Conservation (phyloP, 352 stramenopile species). For the Phytophthora cactorum region DNA sequence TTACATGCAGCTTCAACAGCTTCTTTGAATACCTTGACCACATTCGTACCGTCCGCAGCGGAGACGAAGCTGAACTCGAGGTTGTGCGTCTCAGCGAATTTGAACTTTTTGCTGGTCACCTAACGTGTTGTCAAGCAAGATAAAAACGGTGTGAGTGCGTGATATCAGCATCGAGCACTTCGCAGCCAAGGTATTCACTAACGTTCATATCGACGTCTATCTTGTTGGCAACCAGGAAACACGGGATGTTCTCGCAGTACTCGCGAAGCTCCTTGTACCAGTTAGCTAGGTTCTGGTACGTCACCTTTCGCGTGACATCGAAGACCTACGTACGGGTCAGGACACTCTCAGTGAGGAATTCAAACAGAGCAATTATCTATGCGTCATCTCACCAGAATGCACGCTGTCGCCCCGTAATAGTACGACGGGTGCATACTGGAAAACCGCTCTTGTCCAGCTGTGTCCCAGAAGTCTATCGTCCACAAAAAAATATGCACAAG, state of each 20-base stretch:
- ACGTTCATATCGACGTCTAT: conserved; percentile 96
- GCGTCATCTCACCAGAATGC: conserved; percentile 76
- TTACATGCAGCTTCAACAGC: conserved; percentile 85
- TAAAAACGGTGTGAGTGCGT: neutral
- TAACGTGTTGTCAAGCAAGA: conserved; percentile 25
- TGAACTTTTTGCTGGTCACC: conserved; percentile 97
- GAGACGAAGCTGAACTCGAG: conserved; percentile 96
- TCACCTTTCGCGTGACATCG: conserved; percentile 95
- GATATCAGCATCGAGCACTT: neutral
- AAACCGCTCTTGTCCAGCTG: conserved; percentile 95
- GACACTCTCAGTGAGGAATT: neutral
- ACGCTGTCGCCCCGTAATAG: conserved; percentile 95
- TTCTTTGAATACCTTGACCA: conserved; percentile 95
- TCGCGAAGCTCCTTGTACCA: conserved; percentile 93
- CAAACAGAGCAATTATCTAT: neutral
- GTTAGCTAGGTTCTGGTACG: conserved; percentile 94
- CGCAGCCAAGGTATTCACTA: conserved; percentile 8
- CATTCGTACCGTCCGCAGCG: conserved; percentile 95
- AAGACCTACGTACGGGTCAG: conserved; percentile 69
- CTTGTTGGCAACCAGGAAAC: conserved; percentile 97
- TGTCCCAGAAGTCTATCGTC: conserved; percentile 95
- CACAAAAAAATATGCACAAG: neutral
- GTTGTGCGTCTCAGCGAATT: conserved; percentile 94
- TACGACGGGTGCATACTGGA: conserved; percentile 96
- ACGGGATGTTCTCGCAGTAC: conserved; percentile 93